These are phyloP conservation scores for Labyrinthula sp. DNA, from an alignment of 352 stramenopile species.

Conservation along the genomic window DNA sequence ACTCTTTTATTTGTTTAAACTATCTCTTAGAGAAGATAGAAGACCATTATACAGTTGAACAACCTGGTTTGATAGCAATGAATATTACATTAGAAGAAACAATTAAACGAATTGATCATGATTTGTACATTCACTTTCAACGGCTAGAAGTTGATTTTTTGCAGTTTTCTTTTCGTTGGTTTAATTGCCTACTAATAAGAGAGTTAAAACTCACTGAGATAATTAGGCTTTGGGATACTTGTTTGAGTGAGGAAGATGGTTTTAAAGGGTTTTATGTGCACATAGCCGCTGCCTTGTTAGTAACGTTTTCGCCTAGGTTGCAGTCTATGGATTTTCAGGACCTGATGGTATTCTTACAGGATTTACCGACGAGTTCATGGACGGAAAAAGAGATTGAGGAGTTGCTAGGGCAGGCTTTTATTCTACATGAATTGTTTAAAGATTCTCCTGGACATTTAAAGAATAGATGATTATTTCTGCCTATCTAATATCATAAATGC, in stretches of 20 bases:
- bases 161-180: constrained; percentile 98
- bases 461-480: constrained; percentile 3
- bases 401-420: constrained; percentile 81
- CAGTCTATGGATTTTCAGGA: constrained; percentile 82
- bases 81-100: constrained; percentile 88
- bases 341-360: constrained; percentile 65
- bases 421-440: constrained; percentile 20
- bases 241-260: constrained; percentile 87
- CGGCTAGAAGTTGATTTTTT: constrained; percentile 73
- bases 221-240: constrained; percentile 95
- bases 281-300: constrained; percentile 90
- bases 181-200: constrained; percentile 96
- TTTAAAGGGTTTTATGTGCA: constrained; percentile 99
- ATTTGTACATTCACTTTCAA: constrained; percentile 78
- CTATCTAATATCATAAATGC: not conserved
- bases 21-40: constrained; percentile 93
- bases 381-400: constrained; percentile 87
- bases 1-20: constrained; percentile 95
- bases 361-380: constrained; percentile 88
- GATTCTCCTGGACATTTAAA: constrained; percentile 20
- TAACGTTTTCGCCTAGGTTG: constrained; percentile 78
- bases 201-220: constrained; percentile 81
- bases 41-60: constrained; percentile 95
- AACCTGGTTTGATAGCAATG: constrained; percentile 93
- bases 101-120: constrained; percentile 74